These are phyloP conservation scores for Linum tenue DNA, from an alignment of 345 rosid species.

Conservation along the genomic window DNA sequence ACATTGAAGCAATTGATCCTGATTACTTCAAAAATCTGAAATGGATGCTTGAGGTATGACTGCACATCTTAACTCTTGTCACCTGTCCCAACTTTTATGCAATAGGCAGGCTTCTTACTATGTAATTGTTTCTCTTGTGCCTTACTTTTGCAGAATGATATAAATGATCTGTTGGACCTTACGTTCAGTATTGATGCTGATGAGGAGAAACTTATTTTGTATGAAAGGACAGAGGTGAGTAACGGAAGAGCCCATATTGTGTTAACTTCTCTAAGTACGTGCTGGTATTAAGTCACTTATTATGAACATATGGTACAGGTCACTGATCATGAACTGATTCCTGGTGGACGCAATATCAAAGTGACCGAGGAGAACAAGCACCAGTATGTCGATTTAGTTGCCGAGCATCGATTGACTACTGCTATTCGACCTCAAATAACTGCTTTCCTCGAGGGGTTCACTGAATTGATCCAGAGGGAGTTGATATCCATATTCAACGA, in stretches of 20 bases:
- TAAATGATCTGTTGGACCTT: conserved; percentile 66
- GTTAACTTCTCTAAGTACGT: background rate
- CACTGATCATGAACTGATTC: conserved; percentile 84
- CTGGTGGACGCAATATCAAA: conserved; percentile 81
- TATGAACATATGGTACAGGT: conserved; percentile 41
- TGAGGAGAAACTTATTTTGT: conserved; percentile 85
- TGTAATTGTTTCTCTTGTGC: background rate
- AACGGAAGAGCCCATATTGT: background rate
- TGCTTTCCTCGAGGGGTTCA: conserved; percentile 86
- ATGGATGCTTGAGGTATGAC: conserved; percentile 94
- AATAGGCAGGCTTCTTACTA: background rate
- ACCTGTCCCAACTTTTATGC: background rate
- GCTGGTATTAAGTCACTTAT: background rate
- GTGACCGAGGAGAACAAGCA: conserved; percentile 96
- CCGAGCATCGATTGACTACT: conserved; percentile 86
- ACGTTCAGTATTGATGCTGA: conserved; percentile 97
- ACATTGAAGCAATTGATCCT: conserved; percentile 97
- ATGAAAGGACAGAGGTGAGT: conserved; percentile 60
- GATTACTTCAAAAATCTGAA: conserved; percentile 74
- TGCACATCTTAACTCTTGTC: background rate
- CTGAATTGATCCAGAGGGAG: conserved; percentile 63
- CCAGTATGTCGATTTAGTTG: conserved; percentile 79
- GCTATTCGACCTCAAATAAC: conserved; percentile 96
- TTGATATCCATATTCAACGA: conserved; percentile 82
- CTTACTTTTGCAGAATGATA: conserved; percentile 62